Conservation (phyloP, 1,284 basidiomycete genomes). For the Paramarasmius palmivorus region DNA sequence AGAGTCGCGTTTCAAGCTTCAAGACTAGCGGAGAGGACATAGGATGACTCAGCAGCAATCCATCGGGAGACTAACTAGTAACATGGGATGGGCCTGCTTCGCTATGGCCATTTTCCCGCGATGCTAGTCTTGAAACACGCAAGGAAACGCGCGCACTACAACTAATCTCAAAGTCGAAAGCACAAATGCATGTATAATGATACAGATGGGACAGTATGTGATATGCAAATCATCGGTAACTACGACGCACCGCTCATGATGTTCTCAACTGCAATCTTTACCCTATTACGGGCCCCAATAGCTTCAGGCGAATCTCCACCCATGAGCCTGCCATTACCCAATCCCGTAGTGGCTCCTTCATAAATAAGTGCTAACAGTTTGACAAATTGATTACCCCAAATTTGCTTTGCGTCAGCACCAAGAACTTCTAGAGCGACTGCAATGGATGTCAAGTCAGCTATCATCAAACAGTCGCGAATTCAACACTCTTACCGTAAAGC, state of each 20-base stretch:
- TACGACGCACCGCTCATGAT: conserved; percentile 39
- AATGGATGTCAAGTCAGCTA: conserved; percentile 18
- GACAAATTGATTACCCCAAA: conserved; percentile 80
- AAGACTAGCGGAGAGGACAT: too few relatives aligned
- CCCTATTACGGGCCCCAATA: conserved; percentile 56
- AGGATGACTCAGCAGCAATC: too few relatives aligned
- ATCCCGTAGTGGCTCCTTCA: conserved; percentile 56
- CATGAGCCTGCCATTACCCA: conserved; percentile 45
- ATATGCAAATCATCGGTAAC: too few relatives aligned
- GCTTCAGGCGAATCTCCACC: conserved; percentile 60
- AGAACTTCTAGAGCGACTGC: conserved; percentile 74
- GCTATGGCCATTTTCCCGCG: too few relatives aligned
- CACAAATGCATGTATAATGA: too few relatives aligned
- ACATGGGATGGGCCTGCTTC: too few relatives aligned
- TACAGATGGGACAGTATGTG: too few relatives aligned
- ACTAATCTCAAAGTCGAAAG: too few relatives aligned
- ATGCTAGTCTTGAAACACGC: too few relatives aligned
- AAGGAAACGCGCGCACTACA: too few relatives aligned
- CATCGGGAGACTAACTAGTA: too few relatives aligned
- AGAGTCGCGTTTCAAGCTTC: too few relatives aligned
- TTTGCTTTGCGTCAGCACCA: conserved; percentile 56
- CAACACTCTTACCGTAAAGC: conserved; percentile 62
- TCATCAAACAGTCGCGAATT: conserved; percentile 1
- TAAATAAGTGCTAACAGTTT: conserved; percentile 74
- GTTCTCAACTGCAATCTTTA: conserved; percentile 65